Base-by-base conservation (phyloP, 768 basidiomycete species). In the Ramaria rubella region DNA sequence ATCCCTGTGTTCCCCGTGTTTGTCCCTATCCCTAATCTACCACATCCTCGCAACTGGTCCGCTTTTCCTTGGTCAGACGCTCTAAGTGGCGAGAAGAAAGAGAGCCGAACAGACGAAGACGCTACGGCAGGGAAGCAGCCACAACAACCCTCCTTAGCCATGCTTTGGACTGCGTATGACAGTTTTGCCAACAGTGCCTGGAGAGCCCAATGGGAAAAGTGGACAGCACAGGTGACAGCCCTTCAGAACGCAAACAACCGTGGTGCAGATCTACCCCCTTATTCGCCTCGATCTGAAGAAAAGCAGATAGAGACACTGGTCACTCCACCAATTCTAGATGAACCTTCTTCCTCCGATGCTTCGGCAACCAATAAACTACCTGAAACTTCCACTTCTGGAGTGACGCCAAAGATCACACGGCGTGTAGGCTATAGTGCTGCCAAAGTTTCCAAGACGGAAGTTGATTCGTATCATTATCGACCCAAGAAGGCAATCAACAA, bases 1-100 rank as follows among this genome's bases (percentile, higher is more conserved):
- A 76, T 87, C 56, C 85, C 85, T 2, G 86, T 87, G 12, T 90
- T 92, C 77, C 88, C 90, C 17, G 78, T 90, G 23, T 79, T 84
- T 58, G 81, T 90, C 15, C 87, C 90, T 3, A 69, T 78, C 65
- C 80, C 85, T 30, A 76, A 73, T 21, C 85, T 81, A 82, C 77
- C 81, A 1, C 78, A 51, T 36, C 33, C 34, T 8, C 49, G 30
- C 5, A 51, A 51, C 19, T 56, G 43, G 55, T 45, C 46, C 23
- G 29, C 21, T n/a, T 45, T 56, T 11, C 55, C 46, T 12, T 36
- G 45, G 21, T 19, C 49, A n/a, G 44, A 31, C 21, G 52, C 82
- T 17, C 81, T 89, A 68, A 73, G 85, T 55, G 78, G 81, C 52
- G 81, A 74, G 7, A 71, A 71, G 54, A 72, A 68, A 31, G 73